Percentiles rank a stretch among this genome's conserved stretches.
Evolutionary conservation across 306 rosid species (phyloP).

Genomic region (Dicorynia guianensis): DNA sequence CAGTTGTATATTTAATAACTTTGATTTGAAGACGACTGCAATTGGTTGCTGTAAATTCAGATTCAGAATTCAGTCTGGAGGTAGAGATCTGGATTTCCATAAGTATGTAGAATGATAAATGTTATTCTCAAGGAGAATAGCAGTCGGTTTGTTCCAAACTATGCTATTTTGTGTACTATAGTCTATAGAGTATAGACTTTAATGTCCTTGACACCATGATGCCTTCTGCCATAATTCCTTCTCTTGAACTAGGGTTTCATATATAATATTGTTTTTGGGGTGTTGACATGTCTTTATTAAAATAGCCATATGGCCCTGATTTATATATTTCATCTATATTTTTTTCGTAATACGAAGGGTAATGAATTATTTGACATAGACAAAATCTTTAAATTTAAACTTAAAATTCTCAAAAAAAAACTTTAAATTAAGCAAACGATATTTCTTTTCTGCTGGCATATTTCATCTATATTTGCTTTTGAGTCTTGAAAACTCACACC

Average conservation of each 20-base stretch:
- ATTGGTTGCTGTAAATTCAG: conserved; percentile 30
- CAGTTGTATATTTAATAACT: conserved; percentile 33
- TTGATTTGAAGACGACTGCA: conserved; percentile 35
- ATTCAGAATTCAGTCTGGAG: conserved; percentile 32
- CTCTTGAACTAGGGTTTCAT: conserved; percentile 38
- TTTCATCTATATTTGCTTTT: not conserved
- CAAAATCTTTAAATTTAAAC: too few species aligned
- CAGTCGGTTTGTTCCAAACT: conserved; percentile 37
- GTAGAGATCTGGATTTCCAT: conserved; percentile 54
- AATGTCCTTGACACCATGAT: conserved; percentile 45
- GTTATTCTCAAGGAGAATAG: conserved; percentile 37
- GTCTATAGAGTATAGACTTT: conserved; percentile 17
- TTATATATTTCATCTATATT: not conserved
- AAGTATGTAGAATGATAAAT: conserved; percentile 51
- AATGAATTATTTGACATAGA: too few species aligned
- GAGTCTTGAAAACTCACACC: not conserved
- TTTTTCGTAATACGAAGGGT: too few species aligned
- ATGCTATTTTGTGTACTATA: conserved; percentile 36
- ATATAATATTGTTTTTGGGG: not conserved
- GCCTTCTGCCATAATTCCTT: conserved; percentile 22
- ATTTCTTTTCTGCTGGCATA: too few species aligned
- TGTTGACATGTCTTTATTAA: not conserved
- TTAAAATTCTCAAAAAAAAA: too few species aligned
- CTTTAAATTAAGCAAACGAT: too few species aligned
- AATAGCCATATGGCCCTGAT: too few species aligned